A percentile compares a stretch with the other conserved stretches of the same genome.
Conservation (phyloP, 176 grass and related monocot genomes). For the Avena eriantha region DNA sequence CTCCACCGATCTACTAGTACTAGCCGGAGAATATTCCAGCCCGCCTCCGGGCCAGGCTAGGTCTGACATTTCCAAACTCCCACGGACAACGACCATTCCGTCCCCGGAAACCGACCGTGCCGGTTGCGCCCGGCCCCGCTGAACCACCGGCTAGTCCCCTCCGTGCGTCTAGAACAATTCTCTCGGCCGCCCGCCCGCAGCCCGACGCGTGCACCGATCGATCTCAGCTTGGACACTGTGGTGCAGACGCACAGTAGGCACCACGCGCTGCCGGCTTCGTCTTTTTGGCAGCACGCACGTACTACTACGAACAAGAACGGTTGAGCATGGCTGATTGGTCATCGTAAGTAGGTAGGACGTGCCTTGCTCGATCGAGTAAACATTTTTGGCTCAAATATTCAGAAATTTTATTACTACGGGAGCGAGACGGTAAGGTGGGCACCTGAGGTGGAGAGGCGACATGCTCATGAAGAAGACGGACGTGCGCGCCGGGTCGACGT, state of each 20-base stretch:
- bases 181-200: no score
- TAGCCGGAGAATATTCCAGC: not conserved
- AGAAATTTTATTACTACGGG: not conserved
- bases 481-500: slow-evolving; percentile 79
- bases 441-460: slow-evolving; percentile 82
- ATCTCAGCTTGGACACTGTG: not conserved
- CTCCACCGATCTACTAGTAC: no score
- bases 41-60: not conserved
- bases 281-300: not conserved
- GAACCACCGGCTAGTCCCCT: not conserved
- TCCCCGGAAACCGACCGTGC: slow-evolving; percentile 9
- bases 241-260: not conserved
- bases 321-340: not conserved
- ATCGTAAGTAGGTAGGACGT: not conserved
- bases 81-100: not conserved
- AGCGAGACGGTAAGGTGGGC: not conserved
- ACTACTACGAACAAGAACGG: not conserved
- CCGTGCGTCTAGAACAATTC: not conserved
- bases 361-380: not conserved
- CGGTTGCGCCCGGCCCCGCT: not conserved
- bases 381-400: no score
- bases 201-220: slow-evolving; percentile 10
- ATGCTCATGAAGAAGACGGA: slow-evolving; percentile 98
- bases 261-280: slow-evolving; percentile 19
- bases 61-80: slow-evolving; percentile 19